Percentiles rank a stretch among this genome's conserved stretches.
These are phyloP conservation scores for Hylodesmum podocarpum DNA, from an alignment of 306 rosid species.

Conservation along the genomic window DNA sequence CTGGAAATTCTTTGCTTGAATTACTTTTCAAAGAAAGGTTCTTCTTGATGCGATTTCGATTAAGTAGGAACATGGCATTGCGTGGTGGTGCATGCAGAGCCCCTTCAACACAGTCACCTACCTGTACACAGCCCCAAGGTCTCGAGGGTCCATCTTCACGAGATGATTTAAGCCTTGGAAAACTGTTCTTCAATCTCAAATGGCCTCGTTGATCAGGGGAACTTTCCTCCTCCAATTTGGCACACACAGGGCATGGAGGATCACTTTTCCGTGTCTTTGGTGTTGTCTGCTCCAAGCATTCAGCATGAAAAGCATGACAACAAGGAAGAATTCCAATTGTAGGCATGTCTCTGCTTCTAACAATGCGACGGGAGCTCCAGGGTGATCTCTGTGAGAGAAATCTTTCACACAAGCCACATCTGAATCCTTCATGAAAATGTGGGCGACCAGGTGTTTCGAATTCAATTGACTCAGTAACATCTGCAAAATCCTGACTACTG, in stretches of 20 bases:
- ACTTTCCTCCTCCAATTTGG: conserved; percentile 51
- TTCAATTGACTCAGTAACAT: conserved; percentile 67
- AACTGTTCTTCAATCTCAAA: conserved; percentile 48
- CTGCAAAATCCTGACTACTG: conserved; percentile 78
- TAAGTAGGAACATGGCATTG: conserved; percentile 59
- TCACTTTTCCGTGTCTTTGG: conserved; percentile 64
- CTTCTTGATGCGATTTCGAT: conserved; percentile 63
- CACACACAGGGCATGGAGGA: conserved; percentile 82
- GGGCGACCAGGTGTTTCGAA: conserved; percentile 44
- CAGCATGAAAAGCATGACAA: conserved; percentile 80
- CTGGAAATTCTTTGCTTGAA: conserved; percentile 61
- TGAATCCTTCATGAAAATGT: conserved; percentile 47
- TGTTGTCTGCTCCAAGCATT: conserved; percentile 80
- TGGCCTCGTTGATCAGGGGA: conserved; percentile 48
- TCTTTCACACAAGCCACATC: conserved; percentile 76
- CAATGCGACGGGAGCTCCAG: conserved; percentile 84
- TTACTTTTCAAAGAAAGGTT: conserved; percentile 62
- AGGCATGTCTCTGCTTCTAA: conserved; percentile 91
- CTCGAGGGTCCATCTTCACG: conserved; percentile 61
- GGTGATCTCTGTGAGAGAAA: conserved; percentile 80
- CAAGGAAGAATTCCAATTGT: conserved; percentile 79
- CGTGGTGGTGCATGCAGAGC: conserved; percentile 64
- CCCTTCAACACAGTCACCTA: conserved; percentile 74
- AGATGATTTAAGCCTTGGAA: conserved; percentile 52
- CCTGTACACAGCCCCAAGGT: conserved; percentile 76